These are phyloP conservation scores for Malassezia nana DNA, from an alignment of 1,284 basidiomycete genomes.

Conservation along the genomic window DNA sequence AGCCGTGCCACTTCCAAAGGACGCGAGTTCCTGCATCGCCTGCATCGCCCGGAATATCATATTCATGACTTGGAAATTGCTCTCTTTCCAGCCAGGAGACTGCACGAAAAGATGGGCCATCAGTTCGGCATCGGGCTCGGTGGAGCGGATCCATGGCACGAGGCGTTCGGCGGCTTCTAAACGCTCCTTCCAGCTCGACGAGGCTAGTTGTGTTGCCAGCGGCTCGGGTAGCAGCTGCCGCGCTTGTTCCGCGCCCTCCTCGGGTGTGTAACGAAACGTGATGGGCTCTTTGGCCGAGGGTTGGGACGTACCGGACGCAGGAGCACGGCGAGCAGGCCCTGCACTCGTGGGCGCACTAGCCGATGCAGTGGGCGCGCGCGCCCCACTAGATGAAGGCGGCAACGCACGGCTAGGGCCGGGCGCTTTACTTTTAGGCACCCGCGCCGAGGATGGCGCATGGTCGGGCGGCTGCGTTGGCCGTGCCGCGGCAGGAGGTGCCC, in stretches of 20 bases:
- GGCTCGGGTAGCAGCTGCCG: slow-evolving; percentile 64
- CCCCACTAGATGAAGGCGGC: background rate
- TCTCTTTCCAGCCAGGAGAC: slow-evolving; percentile 87
- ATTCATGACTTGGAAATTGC: slow-evolving; percentile 72
- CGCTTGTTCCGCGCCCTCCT: slow-evolving; percentile 79
- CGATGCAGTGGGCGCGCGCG: background rate
- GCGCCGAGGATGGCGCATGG: too few species aligned
- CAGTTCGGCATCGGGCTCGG: slow-evolving; percentile 73
- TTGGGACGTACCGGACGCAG: slow-evolving; percentile 50
- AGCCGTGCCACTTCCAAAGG: slow-evolving; percentile 74
- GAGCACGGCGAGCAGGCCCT: slow-evolving; percentile 48
- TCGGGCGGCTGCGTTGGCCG: background rate
- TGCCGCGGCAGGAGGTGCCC: slow-evolving; percentile 17
- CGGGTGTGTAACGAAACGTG: slow-evolving; percentile 80
- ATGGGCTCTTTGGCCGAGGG: slow-evolving; percentile 64
- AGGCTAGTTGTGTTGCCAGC: slow-evolving; percentile 64
- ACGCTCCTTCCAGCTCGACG: slow-evolving; percentile 85
- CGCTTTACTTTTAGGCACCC: too few species aligned
- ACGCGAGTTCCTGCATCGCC: slow-evolving; percentile 64
- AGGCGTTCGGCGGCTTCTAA: slow-evolving; percentile 79
- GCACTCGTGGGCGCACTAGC: background rate
- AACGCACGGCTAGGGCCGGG: background rate
- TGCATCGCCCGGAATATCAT: slow-evolving; percentile 39
- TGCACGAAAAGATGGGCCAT: slow-evolving; percentile 80
- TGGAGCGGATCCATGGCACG: slow-evolving; percentile 64